phyloP scores from a whole-genome alignment of 2,329 filamentous ascomycete genomes.

The Lachnellula occidentalis region DNA sequence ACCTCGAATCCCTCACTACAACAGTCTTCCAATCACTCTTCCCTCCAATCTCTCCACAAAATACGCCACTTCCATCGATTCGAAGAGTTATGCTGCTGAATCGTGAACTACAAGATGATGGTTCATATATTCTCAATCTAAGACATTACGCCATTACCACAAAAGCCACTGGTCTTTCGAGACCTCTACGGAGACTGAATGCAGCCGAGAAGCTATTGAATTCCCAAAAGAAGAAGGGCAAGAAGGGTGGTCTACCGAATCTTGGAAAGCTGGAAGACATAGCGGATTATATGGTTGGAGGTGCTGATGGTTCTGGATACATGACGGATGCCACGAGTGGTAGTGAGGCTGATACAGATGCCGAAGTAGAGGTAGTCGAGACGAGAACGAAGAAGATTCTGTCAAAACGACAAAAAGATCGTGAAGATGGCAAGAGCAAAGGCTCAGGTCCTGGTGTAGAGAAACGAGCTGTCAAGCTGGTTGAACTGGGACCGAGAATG shows the following conservation, averaged over 20 bases:
- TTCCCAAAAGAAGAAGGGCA: conserved; percentile 46
- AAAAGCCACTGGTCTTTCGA: conserved; percentile 77
- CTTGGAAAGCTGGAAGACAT: conserved; percentile 88
- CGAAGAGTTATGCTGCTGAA: conserved; percentile 86
- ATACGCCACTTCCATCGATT: conserved; percentile 85
- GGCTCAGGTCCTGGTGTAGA: conserved; percentile 41
- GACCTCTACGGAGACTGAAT: conserved; percentile 75
- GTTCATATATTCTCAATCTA: conserved; percentile 77
- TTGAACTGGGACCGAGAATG: conserved; percentile 89
- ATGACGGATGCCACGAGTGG: conserved; percentile 81
- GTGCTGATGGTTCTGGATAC: conserved; percentile 72
- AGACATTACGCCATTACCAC: conserved; percentile 95
- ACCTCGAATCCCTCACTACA: conserved; percentile 87
- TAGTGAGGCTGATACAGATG: conserved; percentile 89
- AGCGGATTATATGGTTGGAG: conserved; percentile 87
- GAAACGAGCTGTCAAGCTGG: conserved; percentile 81
- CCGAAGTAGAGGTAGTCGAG: conserved; percentile 82
- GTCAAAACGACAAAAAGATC: conserved; percentile 39
- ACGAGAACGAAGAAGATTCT: conserved; percentile 58
- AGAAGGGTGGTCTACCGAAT: conserved; percentile 75
- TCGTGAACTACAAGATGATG: conserved; percentile 61
- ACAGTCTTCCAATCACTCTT: conserved; percentile 77
- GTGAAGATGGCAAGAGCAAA: conserved; percentile 42
- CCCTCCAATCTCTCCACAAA: conserved; percentile 61
- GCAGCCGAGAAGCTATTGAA: conserved; percentile 72